These are phyloP conservation scores for Pseudopyricularia javanii DNA, from an alignment of 2,329 filamentous ascomycete genomes.

Conservation along the genomic window DNA sequence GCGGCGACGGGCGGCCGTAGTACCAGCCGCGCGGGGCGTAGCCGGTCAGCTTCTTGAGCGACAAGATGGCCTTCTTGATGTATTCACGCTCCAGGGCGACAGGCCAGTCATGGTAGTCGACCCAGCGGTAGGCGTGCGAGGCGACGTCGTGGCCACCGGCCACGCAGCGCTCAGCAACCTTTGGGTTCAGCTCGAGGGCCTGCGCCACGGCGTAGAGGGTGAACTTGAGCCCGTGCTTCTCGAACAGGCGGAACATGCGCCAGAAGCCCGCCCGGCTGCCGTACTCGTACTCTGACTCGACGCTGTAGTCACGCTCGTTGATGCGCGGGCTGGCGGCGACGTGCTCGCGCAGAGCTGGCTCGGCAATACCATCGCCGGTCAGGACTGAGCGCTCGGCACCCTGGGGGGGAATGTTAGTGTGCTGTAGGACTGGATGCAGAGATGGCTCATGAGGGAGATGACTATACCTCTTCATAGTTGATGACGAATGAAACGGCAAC, in stretches of 20 bases:
- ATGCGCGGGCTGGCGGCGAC: conserved; percentile 4
- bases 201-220: conserved; percentile 7
- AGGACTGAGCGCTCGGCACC: conserved; percentile 18
- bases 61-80: conserved; percentile 4
- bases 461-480: conserved; percentile 19
- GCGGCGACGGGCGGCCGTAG: conserved; percentile 7
- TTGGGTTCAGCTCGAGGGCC: conserved; percentile 8
- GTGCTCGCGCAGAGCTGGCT: conserved; percentile 8
- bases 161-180: conserved; percentile 5
- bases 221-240: conserved; percentile 4
- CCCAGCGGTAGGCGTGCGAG: conserved; percentile 8
- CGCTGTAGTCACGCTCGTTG: conserved; percentile 6
- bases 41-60: conserved; percentile 6
- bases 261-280: conserved; percentile 9
- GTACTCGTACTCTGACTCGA: conserved; percentile 10
- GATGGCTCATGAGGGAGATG: neutral
- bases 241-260: conserved; percentile 7
- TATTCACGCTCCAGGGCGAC: conserved; percentile 6
- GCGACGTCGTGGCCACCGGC: conserved; percentile 9
- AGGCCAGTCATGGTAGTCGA: conserved; percentile 6
- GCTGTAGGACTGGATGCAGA: neutral
- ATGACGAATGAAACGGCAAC: conserved; percentile 24
- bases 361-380: conserved; percentile 16
- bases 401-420: neutral
- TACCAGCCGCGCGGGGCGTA: conserved; percentile 9